phyloP scores from a whole-genome alignment of 768 basidiomycete genomes.

The Leccinum boreale region DNA sequence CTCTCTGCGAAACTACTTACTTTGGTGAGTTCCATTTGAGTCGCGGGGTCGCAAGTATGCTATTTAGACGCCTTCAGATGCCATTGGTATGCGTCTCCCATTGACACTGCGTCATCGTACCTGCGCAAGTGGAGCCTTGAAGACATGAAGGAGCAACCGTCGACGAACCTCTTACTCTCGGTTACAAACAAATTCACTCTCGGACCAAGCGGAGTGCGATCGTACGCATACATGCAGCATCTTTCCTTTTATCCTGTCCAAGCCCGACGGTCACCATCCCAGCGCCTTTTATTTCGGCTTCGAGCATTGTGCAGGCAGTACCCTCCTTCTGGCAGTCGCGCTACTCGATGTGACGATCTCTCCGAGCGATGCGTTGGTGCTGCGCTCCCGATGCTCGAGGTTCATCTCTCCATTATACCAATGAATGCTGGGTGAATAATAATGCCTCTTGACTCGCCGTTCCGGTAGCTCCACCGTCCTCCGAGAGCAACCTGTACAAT shows the following conservation, averaged over 20 bases:
- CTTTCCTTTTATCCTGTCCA: background rate
- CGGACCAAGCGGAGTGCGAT: background rate
- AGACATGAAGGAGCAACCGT: background rate
- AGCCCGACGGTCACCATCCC: background rate
- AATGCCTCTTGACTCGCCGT: background rate
- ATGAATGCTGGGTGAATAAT: background rate
- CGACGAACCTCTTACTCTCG: background rate
- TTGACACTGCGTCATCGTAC: background rate
- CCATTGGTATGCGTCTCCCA: constrained; percentile 10
- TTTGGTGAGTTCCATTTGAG: constrained; percentile 10
- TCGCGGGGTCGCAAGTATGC: constrained; percentile 3
- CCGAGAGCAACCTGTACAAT: background rate
- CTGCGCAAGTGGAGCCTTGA: background rate
- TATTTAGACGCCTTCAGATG: background rate
- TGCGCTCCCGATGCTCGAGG: background rate
- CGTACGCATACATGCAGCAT: background rate
- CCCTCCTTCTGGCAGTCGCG: background rate
- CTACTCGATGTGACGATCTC: background rate
- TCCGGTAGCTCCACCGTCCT: background rate
- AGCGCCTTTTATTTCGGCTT: background rate
- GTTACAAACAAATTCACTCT: background rate
- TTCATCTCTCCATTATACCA: background rate
- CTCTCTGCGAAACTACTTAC: background rate
- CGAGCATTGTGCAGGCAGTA: background rate
- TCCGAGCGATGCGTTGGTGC: background rate